A percentile compares a stretch with the other conserved stretches of the same genome.
Conservation (phyloP, 1,284 basidiomycete species). For the Exobasidium rhododendri region DNA sequence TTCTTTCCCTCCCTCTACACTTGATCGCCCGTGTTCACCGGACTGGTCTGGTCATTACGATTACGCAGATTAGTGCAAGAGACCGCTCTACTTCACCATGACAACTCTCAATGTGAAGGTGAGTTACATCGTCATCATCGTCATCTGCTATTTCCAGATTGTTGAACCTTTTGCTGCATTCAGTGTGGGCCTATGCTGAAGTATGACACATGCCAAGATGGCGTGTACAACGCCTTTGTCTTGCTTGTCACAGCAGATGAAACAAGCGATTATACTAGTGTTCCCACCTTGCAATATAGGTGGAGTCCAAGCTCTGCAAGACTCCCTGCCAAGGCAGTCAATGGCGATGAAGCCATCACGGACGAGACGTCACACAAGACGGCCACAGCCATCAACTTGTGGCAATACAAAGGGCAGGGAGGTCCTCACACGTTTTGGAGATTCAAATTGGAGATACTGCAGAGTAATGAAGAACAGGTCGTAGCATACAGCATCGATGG, state of each 20-base stretch:
- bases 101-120: slow-evolving; percentile 38
- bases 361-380: slow-evolving; percentile 7
- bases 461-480: slow-evolving; percentile 71
- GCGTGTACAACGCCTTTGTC: slow-evolving; percentile 63
- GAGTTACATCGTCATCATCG: neutral
- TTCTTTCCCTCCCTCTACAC: too few species aligned
- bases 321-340: slow-evolving; percentile 2
- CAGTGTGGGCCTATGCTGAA: slow-evolving; percentile 72
- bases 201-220: slow-evolving; percentile 80
- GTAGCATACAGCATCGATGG: slow-evolving; percentile 65
- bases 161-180: neutral
- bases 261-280: slow-evolving; percentile 60
- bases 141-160: neutral
- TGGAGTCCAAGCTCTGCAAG: slow-evolving; percentile 57
- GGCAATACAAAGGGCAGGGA: slow-evolving; percentile 69
- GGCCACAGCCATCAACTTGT: slow-evolving; percentile 68
- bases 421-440: slow-evolving; percentile 89
- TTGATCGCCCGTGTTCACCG: too few species aligned
- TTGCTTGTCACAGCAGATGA: slow-evolving; percentile 63
- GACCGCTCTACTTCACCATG: slow-evolving; percentile 23
- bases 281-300: slow-evolving; percentile 66
- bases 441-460: slow-evolving; percentile 79
- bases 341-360: slow-evolving; percentile 1
- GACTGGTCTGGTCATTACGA: too few species aligned
- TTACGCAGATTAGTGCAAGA: too few species aligned